Percentiles rank a stretch among this genome's conserved stretches.
Evolutionary conservation across 257 asterid genomes (phyloP).

Genomic region (Primulina tabacum): DNA sequence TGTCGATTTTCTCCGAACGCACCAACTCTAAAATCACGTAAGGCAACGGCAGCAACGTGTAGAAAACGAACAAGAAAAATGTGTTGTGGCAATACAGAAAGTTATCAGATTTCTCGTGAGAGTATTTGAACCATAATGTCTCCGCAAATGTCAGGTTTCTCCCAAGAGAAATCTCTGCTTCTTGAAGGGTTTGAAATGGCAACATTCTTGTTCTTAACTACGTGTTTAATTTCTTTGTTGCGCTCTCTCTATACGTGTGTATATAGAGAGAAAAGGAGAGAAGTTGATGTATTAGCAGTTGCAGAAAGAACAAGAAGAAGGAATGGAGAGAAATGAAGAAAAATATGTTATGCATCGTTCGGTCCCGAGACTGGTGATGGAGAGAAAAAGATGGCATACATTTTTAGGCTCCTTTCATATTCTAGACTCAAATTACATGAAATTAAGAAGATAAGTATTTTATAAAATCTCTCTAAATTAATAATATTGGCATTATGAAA

Average conservation of each 20-base stretch:
- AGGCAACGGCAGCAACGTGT: conserved; percentile 56
- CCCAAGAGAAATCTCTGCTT: conserved; percentile 48
- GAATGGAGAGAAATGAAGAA: not conserved
- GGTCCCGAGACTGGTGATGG: not conserved
- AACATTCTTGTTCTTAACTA: conserved; percentile 36
- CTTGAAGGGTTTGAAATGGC: conserved; percentile 49
- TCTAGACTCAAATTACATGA: no score
- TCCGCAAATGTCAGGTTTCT: conserved; percentile 57
- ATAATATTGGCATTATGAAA: no score
- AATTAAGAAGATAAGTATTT: no score
- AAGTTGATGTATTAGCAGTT: not conserved
- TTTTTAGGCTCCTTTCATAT: not conserved
- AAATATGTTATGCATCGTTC: not conserved
- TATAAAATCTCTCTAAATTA: no score
- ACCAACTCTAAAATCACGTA: conserved; percentile 44
- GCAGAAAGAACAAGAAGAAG: not conserved
- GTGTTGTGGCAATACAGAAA: conserved; percentile 62
- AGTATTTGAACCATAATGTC: conserved; percentile 59
- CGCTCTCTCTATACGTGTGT: conserved; percentile 24
- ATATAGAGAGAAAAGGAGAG: conserved; percentile 26
- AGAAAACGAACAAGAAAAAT: conserved; percentile 53
- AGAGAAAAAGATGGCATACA: not conserved
- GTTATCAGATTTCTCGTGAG: conserved; percentile 52
- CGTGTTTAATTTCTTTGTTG: not conserved
- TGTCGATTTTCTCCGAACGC: conserved; percentile 37